A percentile compares a stretch with the other conserved stretches of the same genome.
phyloP scores from a whole-genome alignment of 371 early-diverging fungal genomes.

The Mucor circinelloides region DNA sequence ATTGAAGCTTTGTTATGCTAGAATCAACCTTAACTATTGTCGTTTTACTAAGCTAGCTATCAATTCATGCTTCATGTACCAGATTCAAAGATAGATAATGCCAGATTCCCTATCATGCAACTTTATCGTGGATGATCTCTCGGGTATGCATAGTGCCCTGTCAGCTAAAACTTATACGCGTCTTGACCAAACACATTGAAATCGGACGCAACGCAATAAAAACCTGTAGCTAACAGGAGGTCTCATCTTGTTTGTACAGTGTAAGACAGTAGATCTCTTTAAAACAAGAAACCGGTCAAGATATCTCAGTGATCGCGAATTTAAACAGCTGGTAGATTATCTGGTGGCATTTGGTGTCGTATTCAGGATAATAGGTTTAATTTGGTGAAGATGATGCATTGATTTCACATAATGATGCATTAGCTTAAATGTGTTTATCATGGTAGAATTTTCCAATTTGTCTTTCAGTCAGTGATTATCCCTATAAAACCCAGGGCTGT shows the following conservation, averaged over 20 bases:
- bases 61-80: background rate
- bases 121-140: background rate
- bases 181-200: no score
- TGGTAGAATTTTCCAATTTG: background rate
- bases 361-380: background rate
- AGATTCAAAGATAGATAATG: background rate
- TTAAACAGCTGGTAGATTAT: background rate
- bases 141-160: no score
- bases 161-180: no score
- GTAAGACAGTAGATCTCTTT: background rate
- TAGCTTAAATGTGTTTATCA: background rate
- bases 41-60: background rate
- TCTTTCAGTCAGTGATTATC: background rate
- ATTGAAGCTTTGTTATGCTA: no score
- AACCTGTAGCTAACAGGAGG: no score
- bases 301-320: background rate
- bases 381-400: no score
- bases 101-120: background rate
- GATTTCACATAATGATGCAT: background rate
- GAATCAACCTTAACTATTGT: background rate
- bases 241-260: background rate
- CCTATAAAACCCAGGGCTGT: background rate
- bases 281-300: background rate
- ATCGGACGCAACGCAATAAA: no score
- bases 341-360: background rate